These are phyloP conservation scores for Chaetothyriales sp. DNA, from an alignment of 2,329 filamentous ascomycete genomes.

Conservation along the genomic window DNA sequence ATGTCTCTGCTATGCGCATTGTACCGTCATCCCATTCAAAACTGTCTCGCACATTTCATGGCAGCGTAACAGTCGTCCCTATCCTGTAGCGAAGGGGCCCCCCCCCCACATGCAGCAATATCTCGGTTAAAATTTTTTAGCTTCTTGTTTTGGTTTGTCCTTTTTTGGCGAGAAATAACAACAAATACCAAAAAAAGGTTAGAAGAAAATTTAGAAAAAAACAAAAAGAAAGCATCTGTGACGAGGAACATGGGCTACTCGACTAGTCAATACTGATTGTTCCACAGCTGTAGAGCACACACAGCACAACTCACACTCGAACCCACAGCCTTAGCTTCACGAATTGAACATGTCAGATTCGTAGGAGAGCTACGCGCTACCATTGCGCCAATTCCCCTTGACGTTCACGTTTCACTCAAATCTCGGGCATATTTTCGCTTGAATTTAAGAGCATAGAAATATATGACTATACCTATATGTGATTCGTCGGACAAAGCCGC, in stretches of 20 bases:
- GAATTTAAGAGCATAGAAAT: not conserved
- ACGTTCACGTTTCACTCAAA: not conserved
- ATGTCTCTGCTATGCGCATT: too few species aligned
- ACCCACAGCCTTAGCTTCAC: slow-evolving; percentile 19
- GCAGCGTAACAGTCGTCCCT: too few species aligned
- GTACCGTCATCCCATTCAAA: too few species aligned
- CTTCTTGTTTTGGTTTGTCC: too few species aligned
- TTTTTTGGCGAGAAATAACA: not conserved
- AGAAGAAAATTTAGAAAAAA: too few species aligned
- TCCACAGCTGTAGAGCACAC: too few species aligned
- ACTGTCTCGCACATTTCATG: too few species aligned
- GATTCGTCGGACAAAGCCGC: not conserved
- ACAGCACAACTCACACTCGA: slow-evolving; percentile 9
- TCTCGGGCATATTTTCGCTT: not conserved
- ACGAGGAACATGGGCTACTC: not conserved
- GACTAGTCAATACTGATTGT: not conserved
- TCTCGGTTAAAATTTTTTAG: too few species aligned
- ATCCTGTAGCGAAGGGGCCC: too few species aligned
- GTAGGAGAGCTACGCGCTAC: slow-evolving; percentile 21
- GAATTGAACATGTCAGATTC: not conserved
- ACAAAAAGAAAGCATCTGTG: too few species aligned
- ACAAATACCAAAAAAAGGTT: too few species aligned
- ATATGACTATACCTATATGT: not conserved
- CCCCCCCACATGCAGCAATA: too few species aligned
- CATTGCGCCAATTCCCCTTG: slow-evolving; percentile 19